Conservation (phyloP, 495 filamentous ascomycete genomes). For the Aspergillus carlsbadensis region DNA sequence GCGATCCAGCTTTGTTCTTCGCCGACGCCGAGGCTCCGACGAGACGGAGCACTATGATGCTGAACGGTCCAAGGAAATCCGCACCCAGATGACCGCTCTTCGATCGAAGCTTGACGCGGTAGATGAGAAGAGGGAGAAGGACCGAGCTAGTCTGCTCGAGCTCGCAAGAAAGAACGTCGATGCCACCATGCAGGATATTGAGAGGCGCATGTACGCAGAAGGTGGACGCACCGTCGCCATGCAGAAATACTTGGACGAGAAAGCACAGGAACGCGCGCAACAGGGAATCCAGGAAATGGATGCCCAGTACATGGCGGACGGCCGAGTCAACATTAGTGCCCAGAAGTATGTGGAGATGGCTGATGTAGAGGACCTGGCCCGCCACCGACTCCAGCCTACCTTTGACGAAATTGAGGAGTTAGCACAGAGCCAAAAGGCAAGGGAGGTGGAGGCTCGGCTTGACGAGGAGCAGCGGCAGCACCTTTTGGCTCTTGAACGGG, state of each 20-base stretch:
- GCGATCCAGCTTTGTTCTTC: conserved; percentile 55
- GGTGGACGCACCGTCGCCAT: conserved; percentile 71
- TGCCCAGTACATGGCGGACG: conserved; percentile 50
- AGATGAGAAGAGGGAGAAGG: conserved; percentile 71
- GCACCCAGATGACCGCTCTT: conserved; percentile 77
- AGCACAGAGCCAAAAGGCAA: conserved; percentile 64
- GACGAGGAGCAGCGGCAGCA: conserved; percentile 53
- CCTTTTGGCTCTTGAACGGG: conserved; percentile 43
- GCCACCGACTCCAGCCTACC: conserved; percentile 77
- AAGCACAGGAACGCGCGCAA: conserved; percentile 64
- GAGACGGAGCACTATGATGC: conserved; percentile 68
- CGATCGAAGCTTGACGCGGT: conserved; percentile 64
- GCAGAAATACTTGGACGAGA: conserved; percentile 75
- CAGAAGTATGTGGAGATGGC: conserved; percentile 75
- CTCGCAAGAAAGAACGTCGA: conserved; percentile 83
- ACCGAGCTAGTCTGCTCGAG: conserved; percentile 72
- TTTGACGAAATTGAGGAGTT: conserved; percentile 85
- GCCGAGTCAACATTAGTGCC: conserved; percentile 76
- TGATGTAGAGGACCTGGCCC: conserved; percentile 79
- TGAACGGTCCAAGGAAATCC: conserved; percentile 66
- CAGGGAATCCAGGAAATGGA: conserved; percentile 62
- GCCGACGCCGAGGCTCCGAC: conserved; percentile 66
- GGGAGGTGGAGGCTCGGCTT: conserved; percentile 55
- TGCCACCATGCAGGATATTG: conserved; percentile 72
- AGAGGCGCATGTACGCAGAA: conserved; percentile 71